These are phyloP conservation scores for Lentinus brumalis DNA, from an alignment of 768 basidiomycete species.

Conservation along the genomic window DNA sequence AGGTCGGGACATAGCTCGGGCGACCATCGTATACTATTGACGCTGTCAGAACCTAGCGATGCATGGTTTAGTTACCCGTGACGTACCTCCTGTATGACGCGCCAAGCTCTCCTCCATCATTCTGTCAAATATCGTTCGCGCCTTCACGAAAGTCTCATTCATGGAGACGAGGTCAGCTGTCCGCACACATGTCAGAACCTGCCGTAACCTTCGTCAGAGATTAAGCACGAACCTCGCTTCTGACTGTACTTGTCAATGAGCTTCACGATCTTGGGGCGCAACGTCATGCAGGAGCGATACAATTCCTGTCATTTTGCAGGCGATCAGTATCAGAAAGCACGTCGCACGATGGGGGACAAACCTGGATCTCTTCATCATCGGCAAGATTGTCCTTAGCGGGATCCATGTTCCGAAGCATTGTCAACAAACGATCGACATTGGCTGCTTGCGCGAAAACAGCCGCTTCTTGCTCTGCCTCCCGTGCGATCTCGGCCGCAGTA, in stretches of 20 bases:
- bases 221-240: slow-evolving; percentile 59
- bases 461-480: slow-evolving; percentile 86
- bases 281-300: slow-evolving; percentile 85
- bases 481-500: slow-evolving; percentile 70
- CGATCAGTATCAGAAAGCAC: slow-evolving; percentile 7
- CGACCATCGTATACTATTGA: slow-evolving; percentile 57
- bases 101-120: slow-evolving; percentile 93
- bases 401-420: slow-evolving; percentile 73
- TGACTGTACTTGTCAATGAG: slow-evolving; percentile 97
- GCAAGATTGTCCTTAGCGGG: slow-evolving; percentile 80
- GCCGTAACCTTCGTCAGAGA: slow-evolving; percentile 6
- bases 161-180: slow-evolving; percentile 91
- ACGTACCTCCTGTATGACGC: slow-evolving; percentile 64
- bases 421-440: slow-evolving; percentile 79
- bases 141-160: slow-evolving; percentile 92
- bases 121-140: slow-evolving; percentile 85
- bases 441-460: slow-evolving; percentile 85
- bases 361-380: slow-evolving; percentile 90
- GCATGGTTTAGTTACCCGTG: neutral
- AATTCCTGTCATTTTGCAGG: slow-evolving; percentile 60
- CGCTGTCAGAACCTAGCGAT: slow-evolving; percentile 7
- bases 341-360: slow-evolving; percentile 28
- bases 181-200: neutral
- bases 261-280: slow-evolving; percentile 94
- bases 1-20: slow-evolving; percentile 25